These are phyloP conservation scores for Kernera saxatilis DNA, from an alignment of 345 rosid genomes.

Conservation along the genomic window DNA sequence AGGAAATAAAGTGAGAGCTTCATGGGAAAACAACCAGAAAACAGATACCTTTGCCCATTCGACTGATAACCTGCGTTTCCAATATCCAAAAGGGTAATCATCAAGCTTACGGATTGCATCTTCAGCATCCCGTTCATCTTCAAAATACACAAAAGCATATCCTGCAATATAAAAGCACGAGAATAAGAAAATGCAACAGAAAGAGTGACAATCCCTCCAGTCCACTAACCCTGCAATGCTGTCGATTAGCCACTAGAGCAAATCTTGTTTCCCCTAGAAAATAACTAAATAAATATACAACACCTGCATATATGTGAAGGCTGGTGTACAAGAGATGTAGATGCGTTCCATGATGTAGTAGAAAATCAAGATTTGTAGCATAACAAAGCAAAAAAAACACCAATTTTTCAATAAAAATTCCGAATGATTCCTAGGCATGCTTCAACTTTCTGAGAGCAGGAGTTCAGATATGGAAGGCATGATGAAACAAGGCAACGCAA, in stretches of 20 bases:
- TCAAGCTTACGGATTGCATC: conserved; percentile 76
- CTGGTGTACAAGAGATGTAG: conserved; percentile 78
- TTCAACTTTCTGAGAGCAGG: conserved; percentile 59
- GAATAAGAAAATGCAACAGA: conserved; percentile 36
- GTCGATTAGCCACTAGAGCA: background rate
- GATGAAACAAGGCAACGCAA: conserved; percentile 35
- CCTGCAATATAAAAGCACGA: conserved; percentile 43
- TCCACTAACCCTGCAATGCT: background rate
- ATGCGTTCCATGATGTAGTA: conserved; percentile 52
- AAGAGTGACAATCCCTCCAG: background rate
- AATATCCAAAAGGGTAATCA: conserved; percentile 60
- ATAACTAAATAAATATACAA: conserved; percentile 47
- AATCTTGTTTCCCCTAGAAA: conserved; percentile 32
- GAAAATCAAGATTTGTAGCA: conserved; percentile 31
- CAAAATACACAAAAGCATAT: conserved; percentile 83
- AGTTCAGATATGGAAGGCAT: conserved; percentile 56
- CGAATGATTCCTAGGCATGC: conserved; percentile 68
- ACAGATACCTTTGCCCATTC: conserved; percentile 75
- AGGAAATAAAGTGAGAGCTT: background rate
- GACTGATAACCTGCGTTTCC: conserved; percentile 55
- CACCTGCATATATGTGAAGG: conserved; percentile 74
- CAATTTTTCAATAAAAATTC: conserved; percentile 41
- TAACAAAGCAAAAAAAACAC: conserved; percentile 41
- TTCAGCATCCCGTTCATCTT: conserved; percentile 79
- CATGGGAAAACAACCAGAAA: background rate